Conservation (phyloP, 2,329 filamentous ascomycete genomes). For the Phaeosphaeria sp. region DNA sequence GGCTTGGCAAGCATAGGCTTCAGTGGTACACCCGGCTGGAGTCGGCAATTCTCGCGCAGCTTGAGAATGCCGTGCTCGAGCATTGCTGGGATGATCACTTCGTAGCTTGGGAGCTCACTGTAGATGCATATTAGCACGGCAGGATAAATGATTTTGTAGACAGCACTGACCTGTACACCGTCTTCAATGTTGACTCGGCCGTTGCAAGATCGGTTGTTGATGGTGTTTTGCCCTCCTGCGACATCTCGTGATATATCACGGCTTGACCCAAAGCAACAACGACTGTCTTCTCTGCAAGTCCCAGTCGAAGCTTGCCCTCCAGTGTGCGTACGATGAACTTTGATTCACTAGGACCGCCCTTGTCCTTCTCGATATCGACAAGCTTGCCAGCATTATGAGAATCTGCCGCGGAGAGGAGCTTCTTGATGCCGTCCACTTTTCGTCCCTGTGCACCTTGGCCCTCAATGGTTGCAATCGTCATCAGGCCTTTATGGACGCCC, state of each 20-base stretch:
- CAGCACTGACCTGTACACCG: slow-evolving; percentile 76
- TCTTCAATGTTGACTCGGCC: slow-evolving; percentile 86
- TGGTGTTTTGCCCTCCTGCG: slow-evolving; percentile 72
- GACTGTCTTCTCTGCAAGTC: slow-evolving; percentile 90
- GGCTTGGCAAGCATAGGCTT: slow-evolving; percentile 99
- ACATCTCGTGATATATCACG: slow-evolving; percentile 81
- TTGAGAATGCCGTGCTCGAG: slow-evolving; percentile 85
- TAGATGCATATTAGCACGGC: slow-evolving; percentile 41
- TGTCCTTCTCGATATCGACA: slow-evolving; percentile 87
- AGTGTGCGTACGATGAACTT: slow-evolving; percentile 93
- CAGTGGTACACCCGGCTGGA: slow-evolving; percentile 90
- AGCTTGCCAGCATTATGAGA: slow-evolving; percentile 67
- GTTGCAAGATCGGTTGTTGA: slow-evolving; percentile 79
- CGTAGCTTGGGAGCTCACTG: slow-evolving; percentile 95
- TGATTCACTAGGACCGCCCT: slow-evolving; percentile 91
- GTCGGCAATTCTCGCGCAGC: slow-evolving; percentile 82
- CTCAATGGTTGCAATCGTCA: slow-evolving; percentile 84
- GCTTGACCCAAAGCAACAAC: slow-evolving; percentile 90
- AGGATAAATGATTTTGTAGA: neutral
- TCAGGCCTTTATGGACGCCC: slow-evolving; percentile 85
- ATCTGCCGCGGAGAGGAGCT: slow-evolving; percentile 90
- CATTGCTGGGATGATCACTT: slow-evolving; percentile 91
- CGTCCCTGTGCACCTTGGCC: slow-evolving; percentile 87
- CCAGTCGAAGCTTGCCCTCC: slow-evolving; percentile 91
- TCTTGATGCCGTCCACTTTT: slow-evolving; percentile 96